Evolutionary conservation across 495 filamentous ascomycete species (phyloP).

Genomic region (Penicillium desertorum): DNA sequence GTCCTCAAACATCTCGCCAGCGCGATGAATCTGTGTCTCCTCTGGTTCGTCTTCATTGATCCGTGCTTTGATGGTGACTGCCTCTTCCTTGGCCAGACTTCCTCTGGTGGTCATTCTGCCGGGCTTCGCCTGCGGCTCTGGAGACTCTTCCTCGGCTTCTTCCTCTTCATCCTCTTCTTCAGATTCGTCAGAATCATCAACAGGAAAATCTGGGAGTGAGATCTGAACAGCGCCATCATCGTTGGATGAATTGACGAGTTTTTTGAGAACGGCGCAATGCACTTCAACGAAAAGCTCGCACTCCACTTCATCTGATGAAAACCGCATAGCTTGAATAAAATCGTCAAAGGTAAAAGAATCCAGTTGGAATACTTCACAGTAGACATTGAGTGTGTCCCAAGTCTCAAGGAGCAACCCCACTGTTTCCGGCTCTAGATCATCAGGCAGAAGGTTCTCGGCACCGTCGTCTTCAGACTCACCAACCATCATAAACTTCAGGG

Average conservation of each 20-base stretch:
- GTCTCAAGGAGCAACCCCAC: slow-evolving; percentile 80
- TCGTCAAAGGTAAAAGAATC: slow-evolving; percentile 99
- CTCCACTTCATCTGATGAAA: slow-evolving; percentile 70
- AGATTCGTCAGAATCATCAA: slow-evolving; percentile 61
- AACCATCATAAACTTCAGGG: slow-evolving; percentile 71
- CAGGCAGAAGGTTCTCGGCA: slow-evolving; percentile 43
- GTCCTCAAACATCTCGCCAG: slow-evolving; percentile 65
- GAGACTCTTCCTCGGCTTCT: slow-evolving; percentile 30
- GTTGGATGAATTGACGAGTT: slow-evolving; percentile 71
- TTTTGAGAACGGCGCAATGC: slow-evolving; percentile 87
- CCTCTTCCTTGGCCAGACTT: slow-evolving; percentile 79
- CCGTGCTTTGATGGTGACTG: slow-evolving; percentile 58
- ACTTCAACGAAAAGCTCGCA: slow-evolving; percentile 89
- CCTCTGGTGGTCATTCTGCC: slow-evolving; percentile 78
- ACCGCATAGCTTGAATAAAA: slow-evolving; percentile 83
- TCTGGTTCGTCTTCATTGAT: slow-evolving; percentile 29
- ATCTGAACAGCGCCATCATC: slow-evolving; percentile 76
- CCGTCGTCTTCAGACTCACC: slow-evolving; percentile 48
- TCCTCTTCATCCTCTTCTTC: slow-evolving; percentile 61
- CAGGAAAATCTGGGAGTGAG: slow-evolving; percentile 72
- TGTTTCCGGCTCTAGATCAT: slow-evolving; percentile 73
- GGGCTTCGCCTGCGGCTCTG: slow-evolving; percentile 53
- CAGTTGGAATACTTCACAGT: slow-evolving; percentile 85
- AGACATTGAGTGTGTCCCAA: slow-evolving; percentile 96
- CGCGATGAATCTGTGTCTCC: slow-evolving; percentile 62